These are phyloP conservation scores for Sclerotinia nivalis DNA, from an alignment of 2,329 filamentous ascomycete genomes.

Conservation along the genomic window DNA sequence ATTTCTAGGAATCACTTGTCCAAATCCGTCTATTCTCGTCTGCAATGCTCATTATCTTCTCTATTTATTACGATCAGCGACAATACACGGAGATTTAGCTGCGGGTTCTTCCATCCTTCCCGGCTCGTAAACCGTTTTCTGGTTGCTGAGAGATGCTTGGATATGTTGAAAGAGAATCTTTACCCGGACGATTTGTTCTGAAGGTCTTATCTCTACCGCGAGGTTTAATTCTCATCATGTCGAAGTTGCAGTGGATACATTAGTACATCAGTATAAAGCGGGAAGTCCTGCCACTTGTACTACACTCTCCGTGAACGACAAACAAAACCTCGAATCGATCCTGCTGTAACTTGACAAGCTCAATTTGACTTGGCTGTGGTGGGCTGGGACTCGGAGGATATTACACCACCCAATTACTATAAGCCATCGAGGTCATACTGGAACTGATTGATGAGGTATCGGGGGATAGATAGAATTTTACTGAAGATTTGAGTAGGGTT, in stretches of 20 bases:
- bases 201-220: not conserved
- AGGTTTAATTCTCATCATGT: not conserved
- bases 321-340: not conserved
- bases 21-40: not conserved
- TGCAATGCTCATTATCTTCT: not conserved
- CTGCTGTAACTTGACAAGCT: not conserved
- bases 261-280: not conserved
- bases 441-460: too few relatives aligned
- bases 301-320: not conserved
- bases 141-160: too few relatives aligned
- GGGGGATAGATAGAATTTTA: too few relatives aligned
- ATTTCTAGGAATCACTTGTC: not conserved
- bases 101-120: too few relatives aligned
- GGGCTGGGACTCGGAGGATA: too few relatives aligned
- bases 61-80: too few relatives aligned
- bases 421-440: too few relatives aligned
- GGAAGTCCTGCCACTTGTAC: not conserved
- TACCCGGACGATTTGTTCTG: not conserved
- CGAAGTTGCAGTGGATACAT: not conserved
- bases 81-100: not conserved
- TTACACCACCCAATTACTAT: too few relatives aligned
- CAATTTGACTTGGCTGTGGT: too few relatives aligned
- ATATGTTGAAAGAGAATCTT: not conserved
- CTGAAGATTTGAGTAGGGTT: too few relatives aligned
- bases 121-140: too few relatives aligned